Conservation (phyloP, 1,139 yeast genomes). For the Debaryomyces nepalensis region DNA sequence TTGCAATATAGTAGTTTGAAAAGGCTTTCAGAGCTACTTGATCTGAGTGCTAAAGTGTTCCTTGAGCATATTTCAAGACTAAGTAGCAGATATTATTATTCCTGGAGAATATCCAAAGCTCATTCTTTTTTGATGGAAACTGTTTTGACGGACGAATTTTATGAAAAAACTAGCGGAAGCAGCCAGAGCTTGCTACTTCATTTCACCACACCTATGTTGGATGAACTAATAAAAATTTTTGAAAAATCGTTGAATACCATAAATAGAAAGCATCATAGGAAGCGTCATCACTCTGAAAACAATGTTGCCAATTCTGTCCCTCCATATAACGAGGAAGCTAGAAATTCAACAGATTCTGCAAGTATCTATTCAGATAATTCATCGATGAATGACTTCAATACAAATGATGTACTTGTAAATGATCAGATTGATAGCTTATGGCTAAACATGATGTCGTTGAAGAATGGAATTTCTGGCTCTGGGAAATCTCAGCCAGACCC, state of each 20-base stretch:
- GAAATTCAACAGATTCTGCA: constrained; percentile 3
- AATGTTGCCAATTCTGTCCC: background rate
- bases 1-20: constrained; percentile 19
- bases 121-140: constrained; percentile 31
- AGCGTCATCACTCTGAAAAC: background rate
- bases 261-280: background rate
- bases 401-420: constrained; percentile 13
- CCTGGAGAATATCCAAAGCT: constrained; percentile 42
- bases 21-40: constrained; percentile 20
- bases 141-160: constrained; percentile 28
- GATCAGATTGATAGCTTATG: constrained; percentile 34
- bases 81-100: constrained; percentile 41
- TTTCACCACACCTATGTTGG: constrained; percentile 23
- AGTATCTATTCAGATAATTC: constrained; percentile 6
- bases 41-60: constrained; percentile 25
- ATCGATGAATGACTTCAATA: constrained; percentile 1
- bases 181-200: constrained; percentile 16
- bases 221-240: constrained; percentile 27
- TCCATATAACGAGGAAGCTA: background rate
- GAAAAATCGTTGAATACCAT: constrained; percentile 20
- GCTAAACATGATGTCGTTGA: constrained; percentile 35
- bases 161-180: constrained; percentile 20
- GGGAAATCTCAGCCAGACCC: no score
- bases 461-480: constrained; percentile 37
- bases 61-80: constrained; percentile 24